Evolutionary conservation across 257 asterid genomes (phyloP).

Genomic region (Petrea volubilis): DNA sequence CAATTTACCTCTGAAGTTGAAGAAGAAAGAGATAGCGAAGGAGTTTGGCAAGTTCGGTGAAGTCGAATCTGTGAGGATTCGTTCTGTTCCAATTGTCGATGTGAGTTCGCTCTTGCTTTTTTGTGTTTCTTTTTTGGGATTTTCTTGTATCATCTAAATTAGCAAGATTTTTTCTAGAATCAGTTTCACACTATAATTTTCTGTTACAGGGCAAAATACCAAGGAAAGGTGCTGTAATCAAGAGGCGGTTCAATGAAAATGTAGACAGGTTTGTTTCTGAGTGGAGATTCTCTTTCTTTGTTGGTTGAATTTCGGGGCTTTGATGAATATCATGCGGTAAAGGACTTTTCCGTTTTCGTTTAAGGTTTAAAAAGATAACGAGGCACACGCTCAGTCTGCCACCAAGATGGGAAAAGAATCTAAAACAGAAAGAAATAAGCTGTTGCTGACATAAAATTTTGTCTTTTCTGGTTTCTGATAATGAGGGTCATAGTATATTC

Average conservation of each 20-base stretch:
- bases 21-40: slow-evolving; percentile 71
- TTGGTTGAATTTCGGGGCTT: slow-evolving; percentile 4
- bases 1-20: slow-evolving; percentile 77
- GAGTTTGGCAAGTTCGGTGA: slow-evolving; percentile 86
- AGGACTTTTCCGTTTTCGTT: neutral
- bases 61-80: slow-evolving; percentile 86
- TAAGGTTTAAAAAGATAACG: neutral
- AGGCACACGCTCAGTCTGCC: neutral
- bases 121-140: neutral
- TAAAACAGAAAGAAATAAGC: neutral
- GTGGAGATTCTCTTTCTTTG: neutral
- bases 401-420: neutral
- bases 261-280: slow-evolving; percentile 58
- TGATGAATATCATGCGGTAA: slow-evolving; percentile 4
- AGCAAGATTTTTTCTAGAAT: neutral
- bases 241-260: slow-evolving; percentile 73
- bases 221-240: slow-evolving; percentile 83
- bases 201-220: slow-evolving; percentile 72
- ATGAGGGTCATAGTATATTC: neutral
- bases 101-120: slow-evolving; percentile 49
- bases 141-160: neutral
- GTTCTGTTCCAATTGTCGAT: slow-evolving; percentile 81
- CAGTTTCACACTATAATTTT: neutral
- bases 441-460: neutral
- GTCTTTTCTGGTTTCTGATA: neutral